Evolutionary conservation across 768 basidiomycete genomes (phyloP), one percentile per base, ranked within the genome.

Genomic region (Lactarius deliciosus): DNA sequence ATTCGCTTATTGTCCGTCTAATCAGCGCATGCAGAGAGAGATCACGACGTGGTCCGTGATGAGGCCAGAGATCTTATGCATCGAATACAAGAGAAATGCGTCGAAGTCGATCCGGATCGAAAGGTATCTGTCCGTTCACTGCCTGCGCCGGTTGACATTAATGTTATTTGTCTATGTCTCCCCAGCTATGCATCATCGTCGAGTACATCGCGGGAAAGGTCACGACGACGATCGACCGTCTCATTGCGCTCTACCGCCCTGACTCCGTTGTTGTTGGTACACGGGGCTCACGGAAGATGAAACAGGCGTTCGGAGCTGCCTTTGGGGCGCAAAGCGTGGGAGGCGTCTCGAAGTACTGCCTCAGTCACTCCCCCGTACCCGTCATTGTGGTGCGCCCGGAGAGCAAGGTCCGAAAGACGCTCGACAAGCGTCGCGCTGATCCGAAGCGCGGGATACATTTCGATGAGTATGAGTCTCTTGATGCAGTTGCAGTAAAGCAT

Each of bases 301-400:
- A 85, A 69, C 83, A 84, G 65, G 78, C 79, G 38, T 83, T 79
- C 80, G 86, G 80, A 60, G 83, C 75, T 36, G 86, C 80, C 22
- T 74, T 85, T 58, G 79, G 80, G 13, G 77, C 80, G 58, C 80
- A 81, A 56, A 85, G 80, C 15, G 83, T 90, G 71, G 89, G 89
- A 15, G 85, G 85, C 28, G 86, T 90, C 8, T 83, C 83, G 0
- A 81, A 82, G 75, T 86, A 92, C 74, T 93, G 91, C 68, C 85
- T 97, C 53, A 89, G 91, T 20, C 94, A 92, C 73, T 95, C 94
- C 0, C 94, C 96, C 1, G 94, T 99, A 0, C 96, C 96, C 2
- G 92, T 97, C 71, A 94, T 98, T 68, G 96, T 98, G 60, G 95
- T 98, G 50, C 84, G 94, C 3, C 93, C 94, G 2, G 92, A 94